Evolutionary conservation across 2,329 filamentous ascomycete genomes (phyloP), one percentile per base, ranked within the genome.

Genomic region (Sclerotinia nivalis): DNA sequence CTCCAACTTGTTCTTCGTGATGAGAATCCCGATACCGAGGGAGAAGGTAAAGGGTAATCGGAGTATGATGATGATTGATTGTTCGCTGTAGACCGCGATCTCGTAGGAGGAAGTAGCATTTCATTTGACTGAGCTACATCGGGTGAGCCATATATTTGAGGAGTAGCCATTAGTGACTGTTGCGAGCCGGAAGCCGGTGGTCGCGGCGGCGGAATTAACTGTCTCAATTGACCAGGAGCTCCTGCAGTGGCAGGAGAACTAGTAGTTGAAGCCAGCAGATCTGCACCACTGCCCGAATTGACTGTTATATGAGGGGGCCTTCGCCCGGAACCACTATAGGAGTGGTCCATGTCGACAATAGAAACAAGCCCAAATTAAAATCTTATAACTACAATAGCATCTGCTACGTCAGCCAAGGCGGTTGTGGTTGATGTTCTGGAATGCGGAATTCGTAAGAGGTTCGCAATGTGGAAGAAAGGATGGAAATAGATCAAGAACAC

Each of bases 1-100:
- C 86, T 87, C 85, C 87, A 90, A 78, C 89, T 91, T 45, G 88
- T 88, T 70, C 88, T 81, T 73, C 87, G 82, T 59, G 87, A 90
- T 18, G 86, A 88, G 76, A 84, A 74, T 4, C 69, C 72, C 9
- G 77, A 82, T 64, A 78, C 82, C 56, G 84, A 85, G 5, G 80
- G 79, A 43, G 82, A 81, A n/a, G 81, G 78, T 37, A 66, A 45
- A 59, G 68, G 60, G 31, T 69, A 69, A 22, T 69, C 68, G 83
- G 43, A 84, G 82, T 49, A 86, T 81, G 60, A 74, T 88, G 86
- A 71, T 84, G 80, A 72, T 84, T 85, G 45, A 83, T 81, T 58
- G 82, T 80, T 59, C 81, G 50, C 59, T 7, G 52, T 1, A 13
- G 68, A 81, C 55, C 84, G 83, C 66, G 80, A 84, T 71, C 71